Percentiles rank a stretch among this genome's conserved stretches.
These are phyloP conservation scores for Teratosphaeriaceae sp. DNA, from an alignment of 2,329 filamentous ascomycete species.

Conservation along the genomic window DNA sequence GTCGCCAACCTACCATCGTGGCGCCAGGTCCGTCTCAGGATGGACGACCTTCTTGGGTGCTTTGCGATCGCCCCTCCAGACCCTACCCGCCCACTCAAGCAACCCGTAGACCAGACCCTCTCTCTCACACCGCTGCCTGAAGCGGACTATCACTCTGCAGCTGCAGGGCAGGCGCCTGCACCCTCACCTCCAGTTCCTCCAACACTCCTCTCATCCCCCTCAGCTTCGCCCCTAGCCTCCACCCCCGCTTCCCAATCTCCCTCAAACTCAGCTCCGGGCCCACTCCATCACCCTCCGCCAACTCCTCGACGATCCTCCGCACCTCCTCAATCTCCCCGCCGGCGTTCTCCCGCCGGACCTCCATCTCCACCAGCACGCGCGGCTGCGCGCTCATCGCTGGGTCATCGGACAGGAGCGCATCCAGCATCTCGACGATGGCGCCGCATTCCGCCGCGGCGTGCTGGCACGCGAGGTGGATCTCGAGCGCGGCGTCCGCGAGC, in stretches of 20 bases:
- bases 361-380: conserved; percentile 3
- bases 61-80: no score
- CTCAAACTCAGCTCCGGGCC: background rate
- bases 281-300: background rate
- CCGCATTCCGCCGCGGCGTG: conserved; percentile 1
- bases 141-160: no score
- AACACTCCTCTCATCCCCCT: background rate
- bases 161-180: background rate
- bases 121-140: no score
- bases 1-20: no score
- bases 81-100: no score
- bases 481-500: background rate
- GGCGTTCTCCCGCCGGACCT: conserved; percentile 2
- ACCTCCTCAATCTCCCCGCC: background rate
- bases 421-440: conserved; percentile 3
- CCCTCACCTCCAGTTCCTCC: conserved; percentile 1
- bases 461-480: conserved; percentile 4
- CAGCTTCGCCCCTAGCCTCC: background rate
- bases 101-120: no score
- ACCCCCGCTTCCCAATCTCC: conserved; percentile 1
- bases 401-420: conserved; percentile 1
- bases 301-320: background rate
- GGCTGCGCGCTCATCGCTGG: background rate
- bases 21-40: no score
- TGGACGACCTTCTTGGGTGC: no score